Percentiles rank a stretch among this genome's conserved stretches.
These are phyloP conservation scores for Arabidopsis thaliana DNA, from an alignment of 345 rosid genomes.

Conservation along the genomic window TAIR10.1 NC_003074.8:19069001-19069500, in stretches of 20 bases:
- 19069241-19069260: conserved; percentile 22
- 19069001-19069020: conserved; percentile 25
- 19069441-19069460: conserved; percentile 25
- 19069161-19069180: conserved; percentile 6
- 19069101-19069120: conserved; percentile 25
- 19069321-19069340: conserved; percentile 45
- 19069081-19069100: conserved; percentile 23
- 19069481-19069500: conserved; percentile 22
- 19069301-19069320: conserved; percentile 38
- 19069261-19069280: background rate
- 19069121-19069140: conserved; percentile 26
- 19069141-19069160: conserved; percentile 7
- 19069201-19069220: background rate
- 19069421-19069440: conserved; percentile 31
- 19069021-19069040: conserved; percentile 44
- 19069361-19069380: conserved; percentile 49
- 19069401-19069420: conserved; percentile 6
- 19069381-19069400: conserved; percentile 29
- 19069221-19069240: background rate
- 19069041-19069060: conserved; percentile 30
- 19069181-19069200: background rate
- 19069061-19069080: background rate
- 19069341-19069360: conserved; percentile 34
- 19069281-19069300: conserved; percentile 35
- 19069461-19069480: conserved; percentile 30